These are phyloP conservation scores for Grigorovia transvaalensis DNA, from an alignment of 805 yeast genomes.

Conservation along the genomic window DNA sequence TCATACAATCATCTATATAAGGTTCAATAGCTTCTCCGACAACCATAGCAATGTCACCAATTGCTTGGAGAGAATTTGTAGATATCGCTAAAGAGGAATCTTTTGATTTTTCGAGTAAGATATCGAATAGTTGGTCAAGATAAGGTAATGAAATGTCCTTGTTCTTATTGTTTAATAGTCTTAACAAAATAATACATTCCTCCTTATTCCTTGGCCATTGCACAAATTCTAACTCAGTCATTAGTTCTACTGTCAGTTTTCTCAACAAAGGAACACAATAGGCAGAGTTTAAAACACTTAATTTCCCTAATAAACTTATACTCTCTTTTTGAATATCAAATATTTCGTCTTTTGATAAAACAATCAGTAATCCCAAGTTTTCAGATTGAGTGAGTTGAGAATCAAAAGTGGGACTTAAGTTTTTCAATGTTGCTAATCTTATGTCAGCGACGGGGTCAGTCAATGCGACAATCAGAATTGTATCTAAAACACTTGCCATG, in stretches of 20 bases:
- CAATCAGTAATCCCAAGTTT: constrained; percentile 71
- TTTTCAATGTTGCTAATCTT: constrained; percentile 63
- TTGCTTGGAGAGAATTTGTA: constrained; percentile 70
- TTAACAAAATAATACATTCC: constrained; percentile 69
- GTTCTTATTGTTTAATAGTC: constrained; percentile 67
- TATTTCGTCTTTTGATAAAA: constrained; percentile 84
- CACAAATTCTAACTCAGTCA: constrained; percentile 79
- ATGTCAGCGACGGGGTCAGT: constrained; percentile 85
- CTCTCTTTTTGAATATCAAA: constrained; percentile 76
- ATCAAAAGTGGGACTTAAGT: constrained; percentile 69
- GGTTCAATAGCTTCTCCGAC: constrained; percentile 70
- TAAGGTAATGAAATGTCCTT: constrained; percentile 82
- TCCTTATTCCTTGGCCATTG: constrained; percentile 68
- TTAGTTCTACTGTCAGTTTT: constrained; percentile 71
- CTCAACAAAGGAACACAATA: constrained; percentile 88
- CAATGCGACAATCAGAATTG: constrained; percentile 69
- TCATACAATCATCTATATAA: constrained; percentile 71
- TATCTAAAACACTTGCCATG: constrained; percentile 75
- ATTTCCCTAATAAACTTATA: constrained; percentile 68
- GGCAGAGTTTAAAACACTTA: constrained; percentile 84
- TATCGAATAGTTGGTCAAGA: constrained; percentile 81
- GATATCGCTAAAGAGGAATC: constrained; percentile 75
- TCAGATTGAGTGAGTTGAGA: constrained; percentile 92
- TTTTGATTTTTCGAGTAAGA: constrained; percentile 62
- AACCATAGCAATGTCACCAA: constrained; percentile 82